Base-by-base conservation (phyloP, 805 yeast genomes). In the Isabelozyma gotoi region DNA sequence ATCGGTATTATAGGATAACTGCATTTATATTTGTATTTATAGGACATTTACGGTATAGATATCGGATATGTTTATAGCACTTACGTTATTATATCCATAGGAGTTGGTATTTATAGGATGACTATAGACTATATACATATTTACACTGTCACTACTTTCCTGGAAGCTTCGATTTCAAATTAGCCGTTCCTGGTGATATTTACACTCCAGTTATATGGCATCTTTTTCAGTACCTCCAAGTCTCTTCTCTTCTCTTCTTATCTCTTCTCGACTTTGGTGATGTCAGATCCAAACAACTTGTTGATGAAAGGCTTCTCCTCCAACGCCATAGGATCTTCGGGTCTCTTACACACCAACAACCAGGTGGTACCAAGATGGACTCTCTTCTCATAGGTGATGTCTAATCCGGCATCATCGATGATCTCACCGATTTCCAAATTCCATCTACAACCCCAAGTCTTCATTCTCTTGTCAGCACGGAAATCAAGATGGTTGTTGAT, bases 401-500 rank as follows among this genome's bases (percentile, higher is more conserved):
- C 91, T 43, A 94, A 71, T 0, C 96, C 96, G 5, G 96, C 83
- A 45, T 81, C 82, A 59, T 86, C 91, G 19, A 94, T 76, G 33
- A 94, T 73, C 53, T 85, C 95, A 18, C 91, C 96, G 51, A 94
- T 88, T 59, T 94, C 98, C 49, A 94, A 70, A 60, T 94, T 94
- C 97, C 98, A 94, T 58, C 98, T 74, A 65, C 99, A 94, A 1
- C 97, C 99, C 97, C 98, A 94, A 3, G 84, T 81, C 46, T 85
- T 80, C 68, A 91, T 79, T 65, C 97, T 84, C 52, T 81, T 79
- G 48, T 81, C 90, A 3, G 97, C 91, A 49, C 94, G 75, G 47
- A 80, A 79, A 62, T 94, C 97, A 62, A 94, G 71, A 43, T 85
- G 81, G 20, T 80, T 77, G 65, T 94, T 94, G 51, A 94, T 78